phyloP scores from a whole-genome alignment of 495 filamentous ascomycete species.

The Penicilliopsis zonata region DNA sequence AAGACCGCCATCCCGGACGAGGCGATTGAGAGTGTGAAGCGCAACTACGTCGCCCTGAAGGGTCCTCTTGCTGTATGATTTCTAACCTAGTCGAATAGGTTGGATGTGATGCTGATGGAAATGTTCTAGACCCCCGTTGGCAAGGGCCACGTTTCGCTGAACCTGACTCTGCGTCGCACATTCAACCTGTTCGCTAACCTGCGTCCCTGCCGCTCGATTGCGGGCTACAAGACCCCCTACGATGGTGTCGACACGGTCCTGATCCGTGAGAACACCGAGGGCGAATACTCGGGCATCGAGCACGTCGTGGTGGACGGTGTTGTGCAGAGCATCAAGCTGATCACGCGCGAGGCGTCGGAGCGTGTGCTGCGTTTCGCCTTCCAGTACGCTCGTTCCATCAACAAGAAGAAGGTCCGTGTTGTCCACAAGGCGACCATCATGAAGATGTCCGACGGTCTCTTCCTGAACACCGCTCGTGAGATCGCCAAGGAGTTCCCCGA shows the following conservation, averaged over 20 bases:
- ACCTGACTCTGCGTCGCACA: conserved; percentile 92
- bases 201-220: conserved; percentile 90
- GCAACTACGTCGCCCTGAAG: conserved; percentile 94
- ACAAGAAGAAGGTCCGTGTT: conserved; percentile 87
- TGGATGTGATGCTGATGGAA: conserved; percentile 2
- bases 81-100: no score
- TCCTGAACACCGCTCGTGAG: conserved; percentile 72
- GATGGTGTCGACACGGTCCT: conserved; percentile 94
- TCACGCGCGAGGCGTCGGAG: conserved; percentile 87
- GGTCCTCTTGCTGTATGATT: conserved; percentile 82
- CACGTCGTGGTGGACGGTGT: conserved; percentile 97
- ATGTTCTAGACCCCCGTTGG: conserved; percentile 75
- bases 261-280: conserved; percentile 99
- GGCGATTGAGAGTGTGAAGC: conserved; percentile 80
- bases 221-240: conserved; percentile 97
- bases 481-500: conserved; percentile 89
- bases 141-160: conserved; percentile 98
- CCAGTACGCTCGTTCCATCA: conserved; percentile 87
- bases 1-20: conserved; percentile 83
- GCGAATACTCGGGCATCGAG: conserved; percentile 99
- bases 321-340: conserved; percentile 98
- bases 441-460: conserved; percentile 99
- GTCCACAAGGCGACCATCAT: conserved; percentile 99
- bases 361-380: conserved; percentile 92
- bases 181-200: conserved; percentile 99